These are phyloP conservation scores for Phialophora macrospora DNA, from an alignment of 2,329 filamentous ascomycete genomes.

Conservation along the genomic window DNA sequence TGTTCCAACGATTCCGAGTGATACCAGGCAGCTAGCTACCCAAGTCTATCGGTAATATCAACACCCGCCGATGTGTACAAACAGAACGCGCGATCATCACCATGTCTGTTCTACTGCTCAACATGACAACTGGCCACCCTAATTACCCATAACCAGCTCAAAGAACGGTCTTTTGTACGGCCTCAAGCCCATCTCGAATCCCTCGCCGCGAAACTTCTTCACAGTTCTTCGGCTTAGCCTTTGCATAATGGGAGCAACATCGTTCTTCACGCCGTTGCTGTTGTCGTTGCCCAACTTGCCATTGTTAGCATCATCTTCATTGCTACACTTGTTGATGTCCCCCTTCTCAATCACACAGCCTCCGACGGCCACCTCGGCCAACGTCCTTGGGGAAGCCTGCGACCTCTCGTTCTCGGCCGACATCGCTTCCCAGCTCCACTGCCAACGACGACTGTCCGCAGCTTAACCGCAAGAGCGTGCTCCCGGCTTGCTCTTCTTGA, in stretches of 20 bases:
- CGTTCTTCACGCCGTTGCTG: no score
- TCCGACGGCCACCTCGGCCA: neutral
- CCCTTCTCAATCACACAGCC: neutral
- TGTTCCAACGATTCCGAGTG: neutral
- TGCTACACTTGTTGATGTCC: neutral
- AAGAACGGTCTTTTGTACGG: neutral
- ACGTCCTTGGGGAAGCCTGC: neutral
- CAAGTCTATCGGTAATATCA: neutral
- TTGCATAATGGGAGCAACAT: no score
- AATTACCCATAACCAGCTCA: neutral
- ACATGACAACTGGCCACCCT: neutral
- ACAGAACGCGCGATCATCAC: neutral
- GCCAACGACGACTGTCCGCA: neutral
- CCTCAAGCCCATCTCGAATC: constrained; percentile 1
- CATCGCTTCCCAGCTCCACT: neutral
- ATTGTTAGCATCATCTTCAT: neutral
- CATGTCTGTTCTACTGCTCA: no score
- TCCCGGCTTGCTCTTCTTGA: neutral
- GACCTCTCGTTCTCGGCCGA: neutral
- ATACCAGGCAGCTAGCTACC: neutral
- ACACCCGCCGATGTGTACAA: neutral
- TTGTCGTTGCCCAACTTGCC: no score
- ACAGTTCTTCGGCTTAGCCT: neutral
- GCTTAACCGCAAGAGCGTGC: neutral
- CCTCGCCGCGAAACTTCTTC: neutral